Percentiles rank a stretch among this genome's conserved stretches.
These are phyloP conservation scores for Suaeda aralocaspica DNA, from an alignment of 148 eudicot species.

Conservation along the genomic window DNA sequence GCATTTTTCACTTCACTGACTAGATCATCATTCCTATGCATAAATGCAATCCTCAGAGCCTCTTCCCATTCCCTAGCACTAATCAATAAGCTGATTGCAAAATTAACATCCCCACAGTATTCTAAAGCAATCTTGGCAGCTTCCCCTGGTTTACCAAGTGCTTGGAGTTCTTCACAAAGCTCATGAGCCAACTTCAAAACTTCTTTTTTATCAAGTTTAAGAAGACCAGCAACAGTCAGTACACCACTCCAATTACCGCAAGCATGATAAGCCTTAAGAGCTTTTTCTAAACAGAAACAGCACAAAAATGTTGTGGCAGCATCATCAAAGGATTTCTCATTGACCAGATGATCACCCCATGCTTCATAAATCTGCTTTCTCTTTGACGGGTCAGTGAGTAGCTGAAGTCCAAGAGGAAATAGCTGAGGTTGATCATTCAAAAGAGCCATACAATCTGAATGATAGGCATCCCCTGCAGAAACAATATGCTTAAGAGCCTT, in stretches of 20 bases:
- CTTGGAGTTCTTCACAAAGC: slow-evolving; percentile 88
- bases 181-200: slow-evolving; percentile 75
- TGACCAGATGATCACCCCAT: slow-evolving; percentile 85
- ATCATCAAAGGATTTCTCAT: slow-evolving; percentile 76
- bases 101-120: slow-evolving; percentile 74
- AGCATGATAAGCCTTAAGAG: slow-evolving; percentile 82
- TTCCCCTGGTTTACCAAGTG: slow-evolving; percentile 85
- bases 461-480: slow-evolving; percentile 66
- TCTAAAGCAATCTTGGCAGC: slow-evolving; percentile 89
- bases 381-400: slow-evolving; percentile 51
- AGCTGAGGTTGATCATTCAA: slow-evolving; percentile 75
- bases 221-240: slow-evolving; percentile 83
- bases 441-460: slow-evolving; percentile 66
- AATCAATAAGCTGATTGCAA: slow-evolving; percentile 57
- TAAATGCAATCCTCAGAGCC: slow-evolving; percentile 77
- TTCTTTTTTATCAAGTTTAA: slow-evolving; percentile 62
- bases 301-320: slow-evolving; percentile 85
- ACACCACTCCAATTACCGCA: slow-evolving; percentile 83
- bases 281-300: slow-evolving; percentile 69
- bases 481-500: slow-evolving; percentile 72
- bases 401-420: slow-evolving; percentile 67
- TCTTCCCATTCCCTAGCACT: slow-evolving; percentile 94
- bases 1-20: slow-evolving; percentile 60
- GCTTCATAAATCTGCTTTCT: slow-evolving; percentile 72
- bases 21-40: slow-evolving; percentile 55